These are phyloP conservation scores for Leucocoprinus leucothites DNA, from an alignment of 768 basidiomycete genomes.

Conservation along the genomic window DNA sequence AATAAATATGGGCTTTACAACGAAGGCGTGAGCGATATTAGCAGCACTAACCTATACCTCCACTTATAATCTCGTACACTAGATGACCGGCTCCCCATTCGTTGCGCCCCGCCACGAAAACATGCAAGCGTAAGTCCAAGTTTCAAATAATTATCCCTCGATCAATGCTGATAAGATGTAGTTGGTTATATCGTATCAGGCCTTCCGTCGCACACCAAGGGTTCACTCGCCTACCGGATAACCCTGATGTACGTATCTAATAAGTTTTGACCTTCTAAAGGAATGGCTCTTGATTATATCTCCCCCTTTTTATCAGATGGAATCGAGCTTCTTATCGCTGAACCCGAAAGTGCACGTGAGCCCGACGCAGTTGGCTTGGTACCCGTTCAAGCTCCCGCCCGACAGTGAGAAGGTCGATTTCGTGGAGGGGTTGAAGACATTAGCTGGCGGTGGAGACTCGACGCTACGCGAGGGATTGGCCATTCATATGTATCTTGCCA, in stretches of 20 bases:
- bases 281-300: too few relatives aligned
- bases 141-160: neutral
- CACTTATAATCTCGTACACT: neutral
- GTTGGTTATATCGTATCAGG: constrained; percentile 66
- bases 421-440: constrained; percentile 56
- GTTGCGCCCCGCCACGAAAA: constrained; percentile 55
- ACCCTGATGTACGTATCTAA: constrained; percentile 47
- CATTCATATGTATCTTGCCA: constrained; percentile 59
- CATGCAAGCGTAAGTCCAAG: constrained; percentile 40
- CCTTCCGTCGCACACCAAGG: constrained; percentile 68
- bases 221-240: constrained; percentile 51
- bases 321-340: constrained; percentile 55
- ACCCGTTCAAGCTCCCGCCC: constrained; percentile 54
- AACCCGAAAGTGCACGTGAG: constrained; percentile 61
- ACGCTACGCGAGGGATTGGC: constrained; percentile 63
- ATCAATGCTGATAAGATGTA: constrained; percentile 20
- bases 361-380: constrained; percentile 67
- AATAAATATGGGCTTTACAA: constrained; percentile 61
- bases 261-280: neutral
- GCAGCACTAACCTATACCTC: too few relatives aligned
- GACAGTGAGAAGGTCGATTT: constrained; percentile 44
- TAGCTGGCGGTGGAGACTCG: constrained; percentile 62
- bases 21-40: constrained; percentile 42
- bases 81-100: constrained; percentile 63
- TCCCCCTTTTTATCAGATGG: constrained; percentile 37